Base-by-base conservation (phyloP, 2,329 filamentous ascomycete species). In the Aureobasidium pullulans region DNA sequence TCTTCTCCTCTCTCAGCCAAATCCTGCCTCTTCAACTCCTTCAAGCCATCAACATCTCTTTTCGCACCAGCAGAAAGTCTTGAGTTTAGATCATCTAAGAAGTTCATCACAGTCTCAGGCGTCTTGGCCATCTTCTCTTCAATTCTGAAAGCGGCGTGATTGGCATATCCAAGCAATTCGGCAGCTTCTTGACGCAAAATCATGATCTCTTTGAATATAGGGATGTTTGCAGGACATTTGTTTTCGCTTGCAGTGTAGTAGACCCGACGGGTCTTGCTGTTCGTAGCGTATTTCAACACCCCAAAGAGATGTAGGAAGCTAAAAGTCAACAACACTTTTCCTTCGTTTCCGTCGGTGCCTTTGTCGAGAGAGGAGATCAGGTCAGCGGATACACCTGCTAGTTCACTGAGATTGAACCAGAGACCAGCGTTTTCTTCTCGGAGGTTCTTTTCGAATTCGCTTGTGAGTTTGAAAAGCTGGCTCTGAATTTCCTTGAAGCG, bases 401-500 rank as follows among this genome's bases (percentile, higher is more conserved):
- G 78, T 73, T 93, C 84, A 63, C 88, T 81, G 2, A 74, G 78
- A 1, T 85, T 88, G 67, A 93, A 87, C 88, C 89, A 94, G 56
- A 92, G 75, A 1, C 85, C 86, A 15, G 86, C 86, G 66, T 86
- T 86, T 75, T 93, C 89, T 72, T 93, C 89, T 68, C 91, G 92
- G 60, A 93, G 76, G 66, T 87, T 89, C 77, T 90, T 91, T 68
- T 88, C 83, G 72, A 89, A 90, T 58, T 84, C 79, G 61, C 92
- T 91, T 67, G 81, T 79, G 65, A 93, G 81, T 70, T 87, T 81
- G 64, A 85, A 88, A 57, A 94, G 77, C 11, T 87, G 78, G 79
- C 89, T 89, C 81, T 90, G 89, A 74, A 93, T 91, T 72, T 88
- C 87, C 77, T 91, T 93, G 81, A 93, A 93, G 43, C 88, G 82